Evolutionary conservation across 352 stramenopile species (phyloP).

Genomic region (Globisporangium orthogonon): DNA sequence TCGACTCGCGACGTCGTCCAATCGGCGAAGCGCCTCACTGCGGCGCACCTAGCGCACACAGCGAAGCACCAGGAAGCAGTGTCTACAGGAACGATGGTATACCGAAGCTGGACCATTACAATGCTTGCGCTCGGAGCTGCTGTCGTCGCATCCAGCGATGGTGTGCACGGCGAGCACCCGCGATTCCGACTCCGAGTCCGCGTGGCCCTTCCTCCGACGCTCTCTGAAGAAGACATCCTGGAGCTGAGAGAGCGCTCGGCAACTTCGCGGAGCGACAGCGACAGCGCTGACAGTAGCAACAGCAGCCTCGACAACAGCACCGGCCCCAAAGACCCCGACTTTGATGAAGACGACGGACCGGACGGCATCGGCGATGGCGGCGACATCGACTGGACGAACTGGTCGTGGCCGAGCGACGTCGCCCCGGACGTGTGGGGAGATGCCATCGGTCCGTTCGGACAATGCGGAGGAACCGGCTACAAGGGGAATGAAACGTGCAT

Average conservation of each 20-base stretch:
- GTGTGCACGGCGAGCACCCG: background rate
- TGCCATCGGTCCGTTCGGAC: conserved; percentile 10
- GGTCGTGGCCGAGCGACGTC: conserved; percentile 10
- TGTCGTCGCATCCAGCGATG: background rate
- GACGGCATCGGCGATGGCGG: conserved; percentile 11
- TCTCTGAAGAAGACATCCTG: background rate
- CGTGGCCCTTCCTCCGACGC: background rate
- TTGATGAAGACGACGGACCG: conserved; percentile 6
- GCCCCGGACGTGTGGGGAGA: conserved; percentile 7
- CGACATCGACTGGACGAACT: conserved; percentile 10
- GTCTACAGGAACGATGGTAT: background rate
- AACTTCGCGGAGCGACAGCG: background rate
- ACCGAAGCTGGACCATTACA: background rate
- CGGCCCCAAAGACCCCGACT: background rate
- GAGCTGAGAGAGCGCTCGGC: background rate
- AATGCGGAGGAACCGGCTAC: conserved; percentile 11
- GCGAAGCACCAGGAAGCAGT: background rate
- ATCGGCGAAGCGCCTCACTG: no score
- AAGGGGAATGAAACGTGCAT: conserved; percentile 12
- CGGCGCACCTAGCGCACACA: no score
- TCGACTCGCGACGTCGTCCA: no score
- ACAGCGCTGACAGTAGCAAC: background rate
- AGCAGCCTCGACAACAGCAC: background rate
- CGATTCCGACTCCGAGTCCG: background rate
- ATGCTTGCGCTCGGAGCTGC: background rate